These are phyloP conservation scores for Candida nonsorbophila DNA, from an alignment of 805 yeast species.

Conservation along the genomic window DNA sequence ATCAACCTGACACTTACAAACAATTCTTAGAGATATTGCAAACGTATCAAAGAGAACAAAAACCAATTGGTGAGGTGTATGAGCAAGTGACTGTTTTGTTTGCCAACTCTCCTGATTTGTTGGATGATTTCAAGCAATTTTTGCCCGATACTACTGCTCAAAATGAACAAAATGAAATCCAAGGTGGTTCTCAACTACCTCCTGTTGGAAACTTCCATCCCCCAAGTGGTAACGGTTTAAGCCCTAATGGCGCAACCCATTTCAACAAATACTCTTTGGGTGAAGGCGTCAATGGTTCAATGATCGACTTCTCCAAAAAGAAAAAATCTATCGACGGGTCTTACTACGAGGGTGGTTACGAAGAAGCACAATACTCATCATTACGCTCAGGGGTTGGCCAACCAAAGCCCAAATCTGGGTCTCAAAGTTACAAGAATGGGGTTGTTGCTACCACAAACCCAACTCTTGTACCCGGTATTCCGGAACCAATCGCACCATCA, in stretches of 20 bases:
- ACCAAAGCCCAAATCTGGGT: slow-evolving; percentile 12
- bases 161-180: slow-evolving; percentile 16
- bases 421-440: slow-evolving; percentile 9
- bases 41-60: slow-evolving; percentile 93
- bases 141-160: slow-evolving; percentile 68
- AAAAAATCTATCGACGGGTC: slow-evolving; percentile 13
- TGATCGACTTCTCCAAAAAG: slow-evolving; percentile 7
- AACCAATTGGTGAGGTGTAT: slow-evolving; percentile 92
- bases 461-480: slow-evolving; percentile 76
- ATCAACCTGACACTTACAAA: slow-evolving; percentile 94
- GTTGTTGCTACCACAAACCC: slow-evolving; percentile 44
- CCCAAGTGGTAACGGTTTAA: slow-evolving; percentile 31
- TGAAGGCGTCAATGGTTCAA: no score
- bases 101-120: slow-evolving; percentile 87
- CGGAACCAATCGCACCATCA: slow-evolving; percentile 66
- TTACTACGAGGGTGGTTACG: slow-evolving; percentile 21
- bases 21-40: slow-evolving; percentile 91
- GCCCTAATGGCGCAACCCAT: slow-evolving; percentile 5
- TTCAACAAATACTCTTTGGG: no score
- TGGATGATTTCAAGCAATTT: slow-evolving; percentile 93
- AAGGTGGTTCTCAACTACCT: slow-evolving; percentile 52
- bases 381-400: slow-evolving; percentile 31
- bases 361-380: slow-evolving; percentile 46
- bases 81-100: slow-evolving; percentile 86
- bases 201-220: slow-evolving; percentile 89